Evolutionary conservation across 1,284 basidiomycete species (phyloP), one percentile per base, ranked within the genome.

Genomic region (Leccinum variabile): DNA sequence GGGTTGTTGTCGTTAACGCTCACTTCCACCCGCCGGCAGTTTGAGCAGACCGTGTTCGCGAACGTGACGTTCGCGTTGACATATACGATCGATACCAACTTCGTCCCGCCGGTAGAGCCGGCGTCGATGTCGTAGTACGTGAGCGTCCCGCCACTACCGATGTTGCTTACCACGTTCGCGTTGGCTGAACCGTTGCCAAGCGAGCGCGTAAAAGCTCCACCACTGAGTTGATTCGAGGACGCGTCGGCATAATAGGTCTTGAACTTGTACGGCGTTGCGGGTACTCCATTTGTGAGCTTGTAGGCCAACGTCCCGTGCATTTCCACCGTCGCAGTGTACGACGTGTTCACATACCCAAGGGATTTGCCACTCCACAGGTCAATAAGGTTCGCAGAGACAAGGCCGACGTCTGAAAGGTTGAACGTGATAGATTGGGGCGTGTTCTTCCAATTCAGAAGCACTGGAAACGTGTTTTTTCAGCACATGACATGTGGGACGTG

Each of bases 61-160:
- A 60, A 62, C 0, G 55, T 59, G 13, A 55, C 60, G 30, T 67
- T 66, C n/a, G 63, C 66, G 16, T 65, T 67, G 33, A 35, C 53
- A 22, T 67, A 67, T 10, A 52, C 14, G 46, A 67, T 57, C 46
- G 56, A 53, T 5, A 62, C 44, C 2, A 67, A 28, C n/a, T 59
- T 62, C 11, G 35, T 56, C 7, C 66, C 66, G 6, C 59, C 60
- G n/a, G 2, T 32, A 3, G 44, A 10, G n/a, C 66, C 59, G 2
- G 60, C 66, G 33, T 67, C 66, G 37, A 67, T 54, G 5, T 30
- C 30, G 25, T 59, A 18, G 41, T 65, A 63, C 2, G 57, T 63
- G 10, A 67, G 59, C 6, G 59, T 56, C 5, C 66, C 63, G 1
- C 28, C n/a, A 8, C 56, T 10, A 6, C 63, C 66, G 2, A 67